Base-by-base conservation (phyloP, 2,329 filamentous ascomycete species). In the Aureobasidium sp. region DNA sequence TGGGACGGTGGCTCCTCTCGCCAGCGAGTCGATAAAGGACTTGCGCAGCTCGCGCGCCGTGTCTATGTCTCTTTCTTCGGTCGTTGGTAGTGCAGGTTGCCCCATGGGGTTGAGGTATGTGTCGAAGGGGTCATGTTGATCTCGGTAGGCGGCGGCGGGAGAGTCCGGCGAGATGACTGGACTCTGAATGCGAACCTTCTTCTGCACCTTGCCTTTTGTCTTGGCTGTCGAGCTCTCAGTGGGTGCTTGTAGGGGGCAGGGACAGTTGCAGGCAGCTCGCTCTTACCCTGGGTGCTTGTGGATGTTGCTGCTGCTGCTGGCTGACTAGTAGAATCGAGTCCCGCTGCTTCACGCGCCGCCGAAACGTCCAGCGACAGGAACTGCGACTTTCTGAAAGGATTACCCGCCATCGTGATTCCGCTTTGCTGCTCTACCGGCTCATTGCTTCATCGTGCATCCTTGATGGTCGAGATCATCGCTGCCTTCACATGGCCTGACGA, bases 391-490 rank as follows among this genome's bases (percentile, higher is more conserved):
- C 60, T 53, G 51, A 62, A 62, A 29, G 60, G 60, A 25, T 62
- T 62, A 41, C 60, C 60, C 25, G 51, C 51, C 51, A 62, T 62
- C 44, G 36, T 29, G 7, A n/a, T 48, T 25, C 45, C 29, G n/a
- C 45, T 48, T 25, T 48, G 25, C 14, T n/a, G 7, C 48, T 61
- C 37, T 61, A 52, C 27, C 57, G n/a, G 39, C 25, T 62, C 31
- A 62, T 62, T 37, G 49, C 49, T 53, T 48, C 60, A 62, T 62
- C 39, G 39, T 62, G 48, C 60, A 47, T 62, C 41, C 41, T 25
- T 52, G 34, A 27, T 36, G 45, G 27, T 31, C 45, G 12, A 25
- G 31, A 51, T 60, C 57, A 51, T 51, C 47, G 47, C 31, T 22
- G 29, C 31, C 45, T 15, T 39, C n/a, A 22, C n/a, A 15, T 6